phyloP scores from a whole-genome alignment of 2,329 filamentous ascomycete genomes.

The Ophiostoma triangulosporum region DNA sequence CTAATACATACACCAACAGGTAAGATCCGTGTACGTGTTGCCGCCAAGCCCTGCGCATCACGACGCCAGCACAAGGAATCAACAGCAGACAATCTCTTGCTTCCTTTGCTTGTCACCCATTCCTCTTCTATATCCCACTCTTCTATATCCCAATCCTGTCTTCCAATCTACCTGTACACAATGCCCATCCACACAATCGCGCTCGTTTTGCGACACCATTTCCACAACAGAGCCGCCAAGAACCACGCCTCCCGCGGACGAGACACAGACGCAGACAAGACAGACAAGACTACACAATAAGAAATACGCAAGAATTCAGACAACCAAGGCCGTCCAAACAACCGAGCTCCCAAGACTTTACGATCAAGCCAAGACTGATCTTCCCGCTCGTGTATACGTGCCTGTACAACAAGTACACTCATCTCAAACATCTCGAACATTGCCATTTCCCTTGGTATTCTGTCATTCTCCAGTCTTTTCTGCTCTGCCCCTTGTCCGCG shows the following conservation, averaged over 20 bases:
- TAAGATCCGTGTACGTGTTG: not conserved
- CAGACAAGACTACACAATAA: not conserved
- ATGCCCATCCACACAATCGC: too few species aligned
- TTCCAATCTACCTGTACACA: not conserved
- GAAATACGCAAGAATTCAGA: not conserved
- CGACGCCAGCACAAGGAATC: not conserved
- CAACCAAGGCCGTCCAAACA: not conserved
- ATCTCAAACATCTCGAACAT: too few species aligned
- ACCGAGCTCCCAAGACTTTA: not conserved
- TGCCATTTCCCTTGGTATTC: slow-evolving; percentile 8
- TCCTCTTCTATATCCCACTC: not conserved
- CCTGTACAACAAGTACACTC: too few species aligned
- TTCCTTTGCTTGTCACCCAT: not conserved
- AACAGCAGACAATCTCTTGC: not conserved
- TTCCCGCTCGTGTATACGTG: not conserved
- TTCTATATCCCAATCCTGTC: not conserved
- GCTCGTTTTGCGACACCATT: not conserved
- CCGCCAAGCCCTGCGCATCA: not conserved
- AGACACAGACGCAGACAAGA: slow-evolving; percentile 6
- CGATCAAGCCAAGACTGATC: not conserved
- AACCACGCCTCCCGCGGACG: slow-evolving; percentile 6
- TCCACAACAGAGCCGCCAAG: slow-evolving; percentile 4
- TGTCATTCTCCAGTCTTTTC: not conserved
- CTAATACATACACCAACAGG: not conserved
- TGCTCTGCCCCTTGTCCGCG: too few species aligned